Evolutionary conservation across 106 monocot genomes (phyloP).

Genomic region (Iris macrosiphon): DNA sequence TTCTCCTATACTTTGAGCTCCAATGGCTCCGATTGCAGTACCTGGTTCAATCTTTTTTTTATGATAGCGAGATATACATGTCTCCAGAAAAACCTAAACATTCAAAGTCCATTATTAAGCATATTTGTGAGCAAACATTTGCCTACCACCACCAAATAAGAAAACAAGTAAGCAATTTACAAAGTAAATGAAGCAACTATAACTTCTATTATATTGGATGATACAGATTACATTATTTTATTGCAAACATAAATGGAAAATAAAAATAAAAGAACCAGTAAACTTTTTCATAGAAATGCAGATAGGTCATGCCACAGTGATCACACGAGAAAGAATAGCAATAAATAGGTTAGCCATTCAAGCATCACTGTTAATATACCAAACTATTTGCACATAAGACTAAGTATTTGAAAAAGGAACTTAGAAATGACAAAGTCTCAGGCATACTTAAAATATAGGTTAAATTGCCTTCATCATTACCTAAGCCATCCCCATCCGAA

Average conservation of each 20-base stretch:
- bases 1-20: conserved; percentile 99
- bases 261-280: not conserved
- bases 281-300: not conserved
- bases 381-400: too few species aligned
- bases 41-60: conserved; percentile 85
- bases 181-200: not conserved
- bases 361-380: too few species aligned
- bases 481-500: too few species aligned
- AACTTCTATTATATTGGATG: too few species aligned
- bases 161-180: not conserved
- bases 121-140: not conserved
- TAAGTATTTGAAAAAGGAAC: too few species aligned
- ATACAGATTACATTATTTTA: too few species aligned
- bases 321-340: too few species aligned
- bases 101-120: not conserved
- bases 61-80: conserved; percentile 80
- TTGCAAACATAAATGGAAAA: too few species aligned
- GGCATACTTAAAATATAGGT: too few species aligned
- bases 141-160: not conserved
- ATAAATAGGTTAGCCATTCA: too few species aligned
- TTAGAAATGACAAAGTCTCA: too few species aligned
- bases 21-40: conserved; percentile 82
- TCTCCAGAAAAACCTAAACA: conserved; percentile 80
- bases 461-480: too few species aligned
- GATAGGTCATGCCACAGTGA: not conserved